Percentiles rank a stretch among this genome's conserved stretches.
phyloP scores from a whole-genome alignment of 2,329 filamentous ascomycete genomes.

The Trichophyton mentagrophytes region DNA sequence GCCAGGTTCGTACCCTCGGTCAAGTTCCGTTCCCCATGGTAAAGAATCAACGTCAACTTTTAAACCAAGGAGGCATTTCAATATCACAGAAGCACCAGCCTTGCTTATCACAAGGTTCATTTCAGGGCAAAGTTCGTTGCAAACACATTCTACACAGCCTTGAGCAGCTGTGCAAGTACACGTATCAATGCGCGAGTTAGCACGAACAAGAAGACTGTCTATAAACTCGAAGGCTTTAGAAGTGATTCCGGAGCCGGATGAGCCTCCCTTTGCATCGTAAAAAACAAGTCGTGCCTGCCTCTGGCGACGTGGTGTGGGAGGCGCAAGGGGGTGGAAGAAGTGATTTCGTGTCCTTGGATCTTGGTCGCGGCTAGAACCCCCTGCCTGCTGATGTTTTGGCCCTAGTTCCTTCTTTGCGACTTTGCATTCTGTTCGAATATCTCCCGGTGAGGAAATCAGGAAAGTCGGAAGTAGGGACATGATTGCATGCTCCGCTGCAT shows the following conservation, averaged over 20 bases:
- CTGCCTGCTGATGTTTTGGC: slow-evolving; percentile 3
- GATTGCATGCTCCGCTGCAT: slow-evolving; percentile 86
- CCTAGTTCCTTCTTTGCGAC: slow-evolving; percentile 70
- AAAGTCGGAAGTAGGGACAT: slow-evolving; percentile 80
- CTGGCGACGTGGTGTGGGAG: slow-evolving; percentile 46
- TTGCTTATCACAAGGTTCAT: slow-evolving; percentile 90
- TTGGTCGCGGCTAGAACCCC: not conserved
- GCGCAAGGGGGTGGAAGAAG: slow-evolving; percentile 14
- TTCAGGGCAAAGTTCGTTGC: slow-evolving; percentile 70
- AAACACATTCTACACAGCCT: slow-evolving; percentile 85
- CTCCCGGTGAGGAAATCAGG: slow-evolving; percentile 76
- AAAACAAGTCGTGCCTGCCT: slow-evolving; percentile 80
- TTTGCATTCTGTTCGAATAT: slow-evolving; percentile 92
- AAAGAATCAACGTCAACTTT: slow-evolving; percentile 73
- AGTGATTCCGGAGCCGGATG: slow-evolving; percentile 70
- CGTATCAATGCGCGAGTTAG: slow-evolving; percentile 59
- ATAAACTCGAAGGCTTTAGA: slow-evolving; percentile 91
- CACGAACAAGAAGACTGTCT: slow-evolving; percentile 62
- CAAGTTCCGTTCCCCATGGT: slow-evolving; percentile 73
- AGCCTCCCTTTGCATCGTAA: slow-evolving; percentile 86
- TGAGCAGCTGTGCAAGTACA: slow-evolving; percentile 56
- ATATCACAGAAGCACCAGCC: slow-evolving; percentile 67
- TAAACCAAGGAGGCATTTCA: slow-evolving; percentile 60
- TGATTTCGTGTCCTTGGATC: slow-evolving; percentile 9
- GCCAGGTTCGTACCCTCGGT: slow-evolving; percentile 42